These are phyloP conservation scores for Myxozyma melibiosi DNA, from an alignment of 805 yeast genomes.

Conservation along the genomic window DNA sequence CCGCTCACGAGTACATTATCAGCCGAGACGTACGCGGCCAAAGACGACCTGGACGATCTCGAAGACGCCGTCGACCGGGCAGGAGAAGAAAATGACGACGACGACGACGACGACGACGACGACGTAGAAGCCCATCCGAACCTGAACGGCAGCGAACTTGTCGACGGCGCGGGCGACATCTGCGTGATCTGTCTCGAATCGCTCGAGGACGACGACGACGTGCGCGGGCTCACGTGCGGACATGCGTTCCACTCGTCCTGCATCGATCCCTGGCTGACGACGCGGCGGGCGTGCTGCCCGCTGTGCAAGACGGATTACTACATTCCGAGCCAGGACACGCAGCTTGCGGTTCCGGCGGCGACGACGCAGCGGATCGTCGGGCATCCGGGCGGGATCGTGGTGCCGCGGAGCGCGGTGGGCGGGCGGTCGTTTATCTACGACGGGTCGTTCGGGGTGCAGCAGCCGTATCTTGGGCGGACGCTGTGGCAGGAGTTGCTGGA, in stretches of 20 bases:
- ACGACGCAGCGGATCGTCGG: background rate
- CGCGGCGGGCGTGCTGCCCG: slow-evolving; percentile 79
- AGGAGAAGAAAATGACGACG: background rate
- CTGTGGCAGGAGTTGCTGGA: slow-evolving; percentile 1
- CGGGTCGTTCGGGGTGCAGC: background rate
- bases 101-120: slow-evolving; percentile 15
- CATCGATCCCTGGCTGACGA: slow-evolving; percentile 78
- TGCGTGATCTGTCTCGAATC: slow-evolving; percentile 80
- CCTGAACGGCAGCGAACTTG: slow-evolving; percentile 23
- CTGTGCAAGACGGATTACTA: slow-evolving; percentile 74
- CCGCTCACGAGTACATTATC: background rate
- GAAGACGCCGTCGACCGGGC: background rate
- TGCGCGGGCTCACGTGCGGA: slow-evolving; percentile 76
- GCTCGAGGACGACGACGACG: slow-evolving; percentile 61
- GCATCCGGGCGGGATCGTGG: background rate
- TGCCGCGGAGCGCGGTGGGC: background rate
- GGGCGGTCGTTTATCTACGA: background rate
- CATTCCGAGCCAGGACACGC: slow-evolving; percentile 25
- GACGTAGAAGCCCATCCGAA: slow-evolving; percentile 34
- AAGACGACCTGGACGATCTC: background rate
- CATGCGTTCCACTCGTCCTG: slow-evolving; percentile 82
- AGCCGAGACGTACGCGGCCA: background rate
- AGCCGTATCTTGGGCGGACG: background rate
- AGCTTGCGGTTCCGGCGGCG: background rate
- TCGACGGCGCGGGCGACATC: slow-evolving; percentile 52